Conservation (phyloP, 139 green algal genomes). For the Microglena sp. region DNA sequence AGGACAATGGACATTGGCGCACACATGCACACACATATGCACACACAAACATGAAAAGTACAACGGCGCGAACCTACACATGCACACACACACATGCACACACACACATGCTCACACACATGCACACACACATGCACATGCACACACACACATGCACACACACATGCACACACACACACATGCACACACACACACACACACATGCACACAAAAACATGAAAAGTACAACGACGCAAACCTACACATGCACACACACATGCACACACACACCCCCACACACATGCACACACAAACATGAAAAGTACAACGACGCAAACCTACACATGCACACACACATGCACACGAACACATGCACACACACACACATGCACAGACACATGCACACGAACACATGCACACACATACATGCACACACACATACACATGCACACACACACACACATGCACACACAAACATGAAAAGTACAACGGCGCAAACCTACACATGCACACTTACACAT, state of each 20-base stretch:
- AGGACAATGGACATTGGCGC: no score
- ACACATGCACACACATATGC: no score
- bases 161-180: not conserved
- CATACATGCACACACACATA: no score
- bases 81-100: not conserved
- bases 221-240: no score
- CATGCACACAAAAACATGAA: not conserved
- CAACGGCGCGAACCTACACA: not conserved
- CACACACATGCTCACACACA: no score
- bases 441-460: not conserved
- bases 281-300: not conserved
- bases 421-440: not conserved
- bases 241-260: not conserved
- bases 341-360: not conserved
- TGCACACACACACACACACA: not conserved
- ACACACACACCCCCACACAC: not conserved
- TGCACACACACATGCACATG: not conserved
- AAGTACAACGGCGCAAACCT: not conserved
- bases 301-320: not conserved
- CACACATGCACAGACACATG: not conserved
- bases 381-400: not conserved
- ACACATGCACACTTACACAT: not conserved
- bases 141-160: not conserved
- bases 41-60: not conserved
- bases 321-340: constrained; percentile 1